These are phyloP conservation scores for Canna indica DNA, from an alignment of 176 grass and related monocot genomes.

Conservation along the genomic window DNA sequence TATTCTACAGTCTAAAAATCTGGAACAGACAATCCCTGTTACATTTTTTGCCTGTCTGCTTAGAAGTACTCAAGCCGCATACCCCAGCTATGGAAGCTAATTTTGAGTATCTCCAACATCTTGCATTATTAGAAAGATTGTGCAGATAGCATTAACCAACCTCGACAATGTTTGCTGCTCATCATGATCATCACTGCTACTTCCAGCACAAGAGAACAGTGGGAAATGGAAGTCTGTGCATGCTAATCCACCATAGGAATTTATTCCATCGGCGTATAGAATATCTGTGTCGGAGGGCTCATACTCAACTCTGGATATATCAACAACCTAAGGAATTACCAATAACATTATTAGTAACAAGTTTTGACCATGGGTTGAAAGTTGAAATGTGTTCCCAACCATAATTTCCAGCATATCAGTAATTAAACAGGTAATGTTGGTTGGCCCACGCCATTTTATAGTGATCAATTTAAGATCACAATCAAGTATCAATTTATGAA, in stretches of 20 bases:
- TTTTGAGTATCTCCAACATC: neutral
- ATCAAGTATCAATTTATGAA: neutral
- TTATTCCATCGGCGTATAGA: slow-evolving; percentile 63
- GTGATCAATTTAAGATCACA: neutral
- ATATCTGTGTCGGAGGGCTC: slow-evolving; percentile 81
- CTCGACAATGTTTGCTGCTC: slow-evolving; percentile 55
- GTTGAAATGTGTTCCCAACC: neutral
- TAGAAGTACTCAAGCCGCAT: neutral
- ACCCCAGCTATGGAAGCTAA: neutral
- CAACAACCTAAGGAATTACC: slow-evolving; percentile 55
- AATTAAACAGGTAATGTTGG: neutral
- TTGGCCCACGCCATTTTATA: neutral
- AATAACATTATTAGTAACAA: slow-evolving; percentile 8
- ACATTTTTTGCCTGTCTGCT: neutral
- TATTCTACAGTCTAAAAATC: neutral
- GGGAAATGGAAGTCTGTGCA: slow-evolving; percentile 66
- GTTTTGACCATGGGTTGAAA: neutral
- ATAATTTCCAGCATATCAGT: neutral
- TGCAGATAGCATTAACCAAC: slow-evolving; percentile 31
- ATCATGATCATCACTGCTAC: slow-evolving; percentile 44
- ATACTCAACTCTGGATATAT: slow-evolving; percentile 92
- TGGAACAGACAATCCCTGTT: neutral
- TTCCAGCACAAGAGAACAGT: slow-evolving; percentile 35
- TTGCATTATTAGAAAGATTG: neutral
- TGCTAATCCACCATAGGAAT: slow-evolving; percentile 61